A percentile compares a stretch with the other conserved stretches of the same genome.
Evolutionary conservation across 106 monocot species (phyloP).

Genomic region (Phalaenopsis aphrodite): DNA sequence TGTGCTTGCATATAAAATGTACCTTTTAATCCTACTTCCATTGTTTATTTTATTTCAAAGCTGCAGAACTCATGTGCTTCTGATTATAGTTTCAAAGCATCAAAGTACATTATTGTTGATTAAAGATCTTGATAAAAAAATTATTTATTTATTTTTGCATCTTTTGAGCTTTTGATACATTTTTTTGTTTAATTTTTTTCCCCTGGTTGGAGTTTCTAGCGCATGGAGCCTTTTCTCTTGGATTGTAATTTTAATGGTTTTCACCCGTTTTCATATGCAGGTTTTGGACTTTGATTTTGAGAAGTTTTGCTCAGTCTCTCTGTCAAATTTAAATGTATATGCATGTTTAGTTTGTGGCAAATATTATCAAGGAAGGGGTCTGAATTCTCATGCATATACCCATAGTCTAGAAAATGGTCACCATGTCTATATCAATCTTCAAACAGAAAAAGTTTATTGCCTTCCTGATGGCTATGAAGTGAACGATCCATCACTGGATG

Average conservation of each 20-base stretch:
- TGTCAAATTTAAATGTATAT: constrained; percentile 98
- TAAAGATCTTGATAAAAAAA: too few relatives aligned
- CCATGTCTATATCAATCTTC: constrained; percentile 97
- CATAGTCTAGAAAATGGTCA: constrained; percentile 98
- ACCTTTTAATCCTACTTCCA: too few relatives aligned
- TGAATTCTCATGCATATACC: constrained; percentile 98
- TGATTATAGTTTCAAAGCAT: too few relatives aligned
- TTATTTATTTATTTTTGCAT: too few relatives aligned
- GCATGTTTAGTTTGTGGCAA: constrained; percentile 99
- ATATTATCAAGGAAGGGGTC: constrained; percentile 97
- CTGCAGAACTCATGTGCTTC: too few relatives aligned
- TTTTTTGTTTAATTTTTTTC: not conserved
- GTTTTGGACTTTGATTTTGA: constrained; percentile 99
- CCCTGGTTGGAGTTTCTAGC: not conserved
- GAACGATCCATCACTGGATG: constrained; percentile 97
- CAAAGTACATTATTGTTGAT: too few relatives aligned
- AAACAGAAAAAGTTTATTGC: constrained; percentile 95
- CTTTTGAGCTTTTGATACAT: too few relatives aligned
- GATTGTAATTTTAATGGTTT: not conserved
- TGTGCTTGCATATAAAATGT: too few relatives aligned
- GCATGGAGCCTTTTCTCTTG: not conserved
- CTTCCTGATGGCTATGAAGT: constrained; percentile 99
- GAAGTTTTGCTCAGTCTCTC: constrained; percentile 92
- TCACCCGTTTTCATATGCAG: constrained; percentile 25
- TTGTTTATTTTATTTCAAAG: too few relatives aligned